Evolutionary conservation across 768 basidiomycete species (phyloP).

Genomic region (Zangia roseola): DNA sequence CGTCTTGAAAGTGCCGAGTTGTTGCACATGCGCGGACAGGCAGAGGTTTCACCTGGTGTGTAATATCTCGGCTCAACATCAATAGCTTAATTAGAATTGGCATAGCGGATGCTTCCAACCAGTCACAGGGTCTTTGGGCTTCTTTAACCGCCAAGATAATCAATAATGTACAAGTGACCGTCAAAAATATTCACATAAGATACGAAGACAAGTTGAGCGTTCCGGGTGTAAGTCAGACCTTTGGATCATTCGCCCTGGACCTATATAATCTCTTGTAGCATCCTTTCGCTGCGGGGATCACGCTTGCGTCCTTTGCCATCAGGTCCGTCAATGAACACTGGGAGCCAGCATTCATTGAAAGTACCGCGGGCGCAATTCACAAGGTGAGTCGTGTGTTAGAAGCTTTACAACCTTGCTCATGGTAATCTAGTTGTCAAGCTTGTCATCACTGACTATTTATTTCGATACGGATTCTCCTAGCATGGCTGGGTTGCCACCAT

Average conservation of each 20-base stretch:
- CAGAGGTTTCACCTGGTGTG: constrained; percentile 50
- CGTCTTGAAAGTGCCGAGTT: constrained; percentile 87
- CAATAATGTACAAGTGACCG: constrained; percentile 93
- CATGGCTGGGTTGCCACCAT: constrained; percentile 63
- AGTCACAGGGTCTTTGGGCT: constrained; percentile 81
- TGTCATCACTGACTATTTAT: constrained; percentile 87
- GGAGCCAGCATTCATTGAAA: constrained; percentile 91
- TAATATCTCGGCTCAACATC: not conserved
- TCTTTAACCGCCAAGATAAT: constrained; percentile 87
- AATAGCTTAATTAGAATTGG: constrained; percentile 5
- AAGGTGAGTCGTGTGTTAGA: constrained; percentile 52
- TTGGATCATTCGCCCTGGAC: not conserved
- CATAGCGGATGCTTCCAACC: constrained; percentile 49
- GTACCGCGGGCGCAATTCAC: constrained; percentile 81
- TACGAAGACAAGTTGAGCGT: constrained; percentile 96
- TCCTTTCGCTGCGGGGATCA: constrained; percentile 90
- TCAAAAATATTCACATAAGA: constrained; percentile 93
- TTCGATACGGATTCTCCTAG: constrained; percentile 91
- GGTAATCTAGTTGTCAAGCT: constrained; percentile 64
- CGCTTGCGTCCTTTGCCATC: constrained; percentile 83
- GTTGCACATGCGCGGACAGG: constrained; percentile 62
- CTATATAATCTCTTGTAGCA: constrained; percentile 50
- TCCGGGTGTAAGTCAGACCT: constrained; percentile 67
- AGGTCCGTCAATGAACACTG: constrained; percentile 87
- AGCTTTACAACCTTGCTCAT: constrained; percentile 2